Base-by-base conservation (phyloP, 306 rosid species). In the Rosa lucieae region DNA sequence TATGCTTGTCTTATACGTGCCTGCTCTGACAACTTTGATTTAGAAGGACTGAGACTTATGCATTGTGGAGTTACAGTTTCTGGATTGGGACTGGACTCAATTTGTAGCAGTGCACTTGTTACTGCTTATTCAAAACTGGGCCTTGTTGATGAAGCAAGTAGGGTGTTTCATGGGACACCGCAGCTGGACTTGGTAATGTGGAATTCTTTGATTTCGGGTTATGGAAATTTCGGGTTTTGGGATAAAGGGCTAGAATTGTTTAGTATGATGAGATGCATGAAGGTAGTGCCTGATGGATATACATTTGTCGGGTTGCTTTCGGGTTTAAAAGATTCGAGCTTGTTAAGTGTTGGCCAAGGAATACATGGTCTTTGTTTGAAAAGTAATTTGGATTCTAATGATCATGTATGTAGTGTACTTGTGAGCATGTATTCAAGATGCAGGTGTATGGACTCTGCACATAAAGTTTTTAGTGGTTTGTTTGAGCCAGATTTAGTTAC, bases 341-440 rank as follows among this genome's bases (percentile, higher is more conserved):
- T 81, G 85, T 39, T 89, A 84, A 70, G 73, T 73, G 70, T 87
- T 77, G 94, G 98, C 21, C 83, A 83, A 86, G 95, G 88, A 80
- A 69, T 90, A 32, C 98, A 95, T 82, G 88, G 93, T 15, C 83
- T 89, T 79, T 84, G 89, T 78, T 83, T 83, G 70, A 92, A 91
- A 80, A 73, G 77, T 85, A 84, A 82, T 35, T 86, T 92, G 58
- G 90, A 88, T 81, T 85, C 79, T 67, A 87, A 92, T 76, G 81
- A 82, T 83, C 92, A 91, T 37, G 96, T 89, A 10, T 85, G 78
- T 77, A 85, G 99, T 88, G 85, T 87, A 72, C 88, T 91, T 72
- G 90, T 95, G 85, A 91, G 83, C 84, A 89, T 90, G 97, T 95
- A 92, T 86, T 89, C 94, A 8, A 91, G 95, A 84, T 92, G 89